A percentile compares a stretch with the other conserved stretches of the same genome.
phyloP scores from a whole-genome alignment of 192 early-diverging fungal species.

The Coemansia sp. region DNA sequence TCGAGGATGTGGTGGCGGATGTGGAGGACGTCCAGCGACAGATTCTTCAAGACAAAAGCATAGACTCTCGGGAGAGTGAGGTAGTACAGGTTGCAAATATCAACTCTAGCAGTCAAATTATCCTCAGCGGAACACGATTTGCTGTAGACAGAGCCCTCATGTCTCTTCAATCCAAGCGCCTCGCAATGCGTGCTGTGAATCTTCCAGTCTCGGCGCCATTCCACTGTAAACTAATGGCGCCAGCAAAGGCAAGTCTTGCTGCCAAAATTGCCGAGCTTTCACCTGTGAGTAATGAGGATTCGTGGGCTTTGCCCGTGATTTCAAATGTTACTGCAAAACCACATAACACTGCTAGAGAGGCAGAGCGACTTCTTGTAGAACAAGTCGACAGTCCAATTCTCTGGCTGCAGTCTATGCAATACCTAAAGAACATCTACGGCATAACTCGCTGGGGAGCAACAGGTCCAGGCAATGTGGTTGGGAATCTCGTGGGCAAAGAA shows the following conservation, averaged over 20 bases:
- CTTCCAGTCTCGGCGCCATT: conserved; percentile 96
- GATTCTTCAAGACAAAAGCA: conserved; percentile 11
- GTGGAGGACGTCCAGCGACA: conserved; percentile 41
- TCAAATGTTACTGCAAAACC: conserved; percentile 91
- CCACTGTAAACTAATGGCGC: conserved; percentile 90
- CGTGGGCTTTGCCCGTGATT: conserved; percentile 80
- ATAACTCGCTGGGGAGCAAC: conserved; percentile 83
- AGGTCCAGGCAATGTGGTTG: conserved; percentile 84
- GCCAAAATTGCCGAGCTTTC: conserved; percentile 63
- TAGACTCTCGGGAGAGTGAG: conserved; percentile 21
- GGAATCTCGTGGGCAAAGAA: conserved; percentile 87
- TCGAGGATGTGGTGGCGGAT: conserved; percentile 67
- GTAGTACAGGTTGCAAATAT: conserved; percentile 88
- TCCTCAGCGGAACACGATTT: conserved; percentile 83
- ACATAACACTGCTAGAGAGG: conserved; percentile 61
- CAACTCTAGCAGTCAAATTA: conserved; percentile 80
- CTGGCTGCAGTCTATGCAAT: conserved; percentile 85
- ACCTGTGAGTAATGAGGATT: conserved; percentile 57
- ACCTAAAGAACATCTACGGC: conserved; percentile 70
- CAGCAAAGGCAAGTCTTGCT: conserved; percentile 76
- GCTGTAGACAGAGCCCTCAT: conserved; percentile 86
- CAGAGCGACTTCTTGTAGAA: conserved; percentile 66
- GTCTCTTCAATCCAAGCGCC: conserved; percentile 74
- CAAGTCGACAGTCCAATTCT: conserved; percentile 86
- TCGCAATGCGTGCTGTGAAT: conserved; percentile 84